These are phyloP conservation scores for Hirschfeldia incana DNA, from an alignment of 345 rosid genomes.

Conservation along the genomic window DNA sequence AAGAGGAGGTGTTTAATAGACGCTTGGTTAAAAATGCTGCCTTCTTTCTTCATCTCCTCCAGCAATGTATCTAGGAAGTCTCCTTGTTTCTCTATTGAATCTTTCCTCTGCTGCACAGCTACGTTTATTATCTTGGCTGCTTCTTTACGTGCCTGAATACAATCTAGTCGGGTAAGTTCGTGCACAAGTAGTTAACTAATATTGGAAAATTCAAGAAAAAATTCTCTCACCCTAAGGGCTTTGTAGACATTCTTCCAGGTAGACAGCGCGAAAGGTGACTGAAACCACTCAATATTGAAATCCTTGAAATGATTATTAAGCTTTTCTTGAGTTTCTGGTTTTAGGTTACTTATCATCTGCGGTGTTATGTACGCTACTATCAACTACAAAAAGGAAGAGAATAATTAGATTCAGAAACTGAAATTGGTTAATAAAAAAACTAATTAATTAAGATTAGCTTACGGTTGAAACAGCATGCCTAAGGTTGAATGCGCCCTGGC, in stretches of 20 bases:
- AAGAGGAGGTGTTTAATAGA: background rate
- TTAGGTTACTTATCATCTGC: constrained; percentile 11
- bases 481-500: constrained; percentile 1
- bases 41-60: constrained; percentile 27
- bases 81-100: background rate
- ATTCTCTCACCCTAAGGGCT: constrained; percentile 14
- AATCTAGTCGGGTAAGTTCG: background rate
- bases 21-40: background rate
- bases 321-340: background rate
- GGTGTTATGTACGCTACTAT: background rate
- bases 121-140: background rate
- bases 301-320: background rate
- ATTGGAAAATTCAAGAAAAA: background rate
- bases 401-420: background rate
- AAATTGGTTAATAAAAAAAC: background rate
- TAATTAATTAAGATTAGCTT: no score
- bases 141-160: constrained; percentile 29
- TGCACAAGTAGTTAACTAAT: background rate
- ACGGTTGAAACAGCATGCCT: background rate
- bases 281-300: constrained; percentile 26
- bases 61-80: constrained; percentile 9
- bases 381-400: background rate
- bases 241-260: constrained; percentile 19
- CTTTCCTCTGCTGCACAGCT: background rate
- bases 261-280: constrained; percentile 18